Percentiles rank a stretch among this genome's conserved stretches.
Evolutionary conservation across 495 filamentous ascomycete genomes (phyloP).

Genomic region (Daldinia decipiens): DNA sequence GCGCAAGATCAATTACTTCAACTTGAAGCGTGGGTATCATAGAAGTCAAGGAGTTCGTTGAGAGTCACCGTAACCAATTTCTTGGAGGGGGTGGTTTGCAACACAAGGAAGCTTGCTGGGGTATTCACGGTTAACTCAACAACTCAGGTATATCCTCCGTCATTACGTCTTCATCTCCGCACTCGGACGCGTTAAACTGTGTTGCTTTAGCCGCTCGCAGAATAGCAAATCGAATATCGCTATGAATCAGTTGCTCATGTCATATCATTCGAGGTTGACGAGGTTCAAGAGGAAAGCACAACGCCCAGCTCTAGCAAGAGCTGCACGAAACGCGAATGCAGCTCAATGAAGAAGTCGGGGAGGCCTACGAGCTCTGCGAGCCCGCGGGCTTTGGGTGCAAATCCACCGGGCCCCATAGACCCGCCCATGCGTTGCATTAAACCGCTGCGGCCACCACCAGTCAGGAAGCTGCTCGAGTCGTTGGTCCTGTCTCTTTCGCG

Average conservation of each 20-base stretch:
- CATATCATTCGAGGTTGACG: neutral
- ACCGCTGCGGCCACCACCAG: conserved; percentile 53
- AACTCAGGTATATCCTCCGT: conserved; percentile 33
- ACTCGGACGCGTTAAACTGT: conserved; percentile 3
- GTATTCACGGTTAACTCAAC: conserved; percentile 25
- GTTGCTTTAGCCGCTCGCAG: neutral
- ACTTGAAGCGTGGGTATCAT: conserved; percentile 37
- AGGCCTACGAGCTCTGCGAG: conserved; percentile 87
- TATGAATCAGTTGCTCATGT: conserved; percentile 7
- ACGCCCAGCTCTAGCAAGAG: conserved; percentile 74
- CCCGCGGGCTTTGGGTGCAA: conserved; percentile 73
- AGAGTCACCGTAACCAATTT: conserved; percentile 18
- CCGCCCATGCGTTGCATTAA: conserved; percentile 53
- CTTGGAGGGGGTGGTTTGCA: conserved; percentile 1
- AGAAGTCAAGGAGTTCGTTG: conserved; percentile 15
- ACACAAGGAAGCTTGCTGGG: conserved; percentile 18
- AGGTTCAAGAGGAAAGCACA: conserved; percentile 53
- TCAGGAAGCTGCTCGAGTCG: conserved; percentile 58
- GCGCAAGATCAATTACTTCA: conserved; percentile 12
- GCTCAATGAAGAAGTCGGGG: conserved; percentile 86
- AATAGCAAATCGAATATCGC: conserved; percentile 13
- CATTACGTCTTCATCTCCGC: conserved; percentile 17
- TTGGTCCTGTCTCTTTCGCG: conserved; percentile 37
- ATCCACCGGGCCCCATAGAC: conserved; percentile 51
- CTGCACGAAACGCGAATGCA: conserved; percentile 82